Evolutionary conservation across 179 eudicot genomes (phyloP).

Genomic region (Carnegiea gigantea): DNA sequence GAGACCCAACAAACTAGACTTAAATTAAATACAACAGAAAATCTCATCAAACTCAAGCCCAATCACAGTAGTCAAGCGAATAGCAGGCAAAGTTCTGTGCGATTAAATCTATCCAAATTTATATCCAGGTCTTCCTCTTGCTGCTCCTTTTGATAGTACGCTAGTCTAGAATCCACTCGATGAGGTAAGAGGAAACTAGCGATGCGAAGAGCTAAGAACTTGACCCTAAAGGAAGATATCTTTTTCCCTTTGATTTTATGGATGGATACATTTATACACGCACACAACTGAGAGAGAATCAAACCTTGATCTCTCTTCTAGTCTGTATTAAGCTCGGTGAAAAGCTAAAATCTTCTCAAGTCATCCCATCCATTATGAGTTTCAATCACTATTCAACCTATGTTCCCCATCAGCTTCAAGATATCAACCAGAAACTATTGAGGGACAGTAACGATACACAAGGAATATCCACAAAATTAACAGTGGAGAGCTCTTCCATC

Average conservation of each 20-base stretch:
- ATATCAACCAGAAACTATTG: not conserved
- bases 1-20: not conserved
- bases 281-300: too few species aligned
- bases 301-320: too few species aligned
- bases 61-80: not conserved
- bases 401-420: not conserved
- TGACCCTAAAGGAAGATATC: not conserved
- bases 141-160: not conserved
- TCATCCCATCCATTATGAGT: not conserved
- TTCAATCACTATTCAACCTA: not conserved
- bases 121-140: not conserved
- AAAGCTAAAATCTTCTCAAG: not conserved
- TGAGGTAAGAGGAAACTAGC: not conserved
- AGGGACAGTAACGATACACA: not conserved
- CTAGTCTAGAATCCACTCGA: not conserved
- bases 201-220: not conserved
- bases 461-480: not conserved
- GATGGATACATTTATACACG: too few species aligned
- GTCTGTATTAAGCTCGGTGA: not conserved
- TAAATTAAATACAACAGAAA: not conserved
- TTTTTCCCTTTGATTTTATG: too few species aligned
- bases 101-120: not conserved
- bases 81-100: not conserved
- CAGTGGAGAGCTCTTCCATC: not conserved
- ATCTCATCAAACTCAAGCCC: not conserved